phyloP scores from a whole-genome alignment of 2,329 filamentous ascomycete species.

The Alternaria atra region DNA sequence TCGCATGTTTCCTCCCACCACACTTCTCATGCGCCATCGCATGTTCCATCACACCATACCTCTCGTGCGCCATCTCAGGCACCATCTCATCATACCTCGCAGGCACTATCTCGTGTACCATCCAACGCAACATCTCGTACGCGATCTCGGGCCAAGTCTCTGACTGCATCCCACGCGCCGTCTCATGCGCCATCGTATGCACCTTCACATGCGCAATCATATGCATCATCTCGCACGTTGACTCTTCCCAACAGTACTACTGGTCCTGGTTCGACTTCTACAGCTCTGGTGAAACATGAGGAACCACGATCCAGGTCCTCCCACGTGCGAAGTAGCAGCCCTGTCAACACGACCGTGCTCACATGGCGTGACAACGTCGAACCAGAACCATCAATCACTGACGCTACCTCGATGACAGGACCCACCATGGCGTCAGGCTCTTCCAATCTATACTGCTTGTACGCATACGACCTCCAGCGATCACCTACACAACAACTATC shows the following conservation, averaged over 20 bases:
- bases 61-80: not conserved
- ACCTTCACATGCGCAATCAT: constrained; percentile 12
- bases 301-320: constrained; percentile 13
- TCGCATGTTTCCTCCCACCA: constrained; percentile 8
- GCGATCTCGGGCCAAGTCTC: not conserved
- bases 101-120: not conserved
- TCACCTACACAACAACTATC: constrained; percentile 39
- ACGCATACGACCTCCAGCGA: constrained; percentile 44
- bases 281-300: constrained; percentile 34
- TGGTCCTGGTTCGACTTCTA: constrained; percentile 31
- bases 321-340: constrained; percentile 25
- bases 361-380: constrained; percentile 29
- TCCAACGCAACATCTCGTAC: not conserved
- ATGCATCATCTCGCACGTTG: constrained; percentile 15
- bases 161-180: not conserved
- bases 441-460: constrained; percentile 40
- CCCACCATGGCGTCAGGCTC: constrained; percentile 26
- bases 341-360: constrained; percentile 39
- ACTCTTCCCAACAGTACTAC: constrained; percentile 25
- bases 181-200: not conserved
- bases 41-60: constrained; percentile 3
- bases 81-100: not conserved
- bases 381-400: constrained; percentile 27
- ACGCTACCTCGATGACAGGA: constrained; percentile 36
- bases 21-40: not conserved